Base-by-base conservation (phyloP, 768 basidiomycete genomes). In the Hericium coralloides region DNA sequence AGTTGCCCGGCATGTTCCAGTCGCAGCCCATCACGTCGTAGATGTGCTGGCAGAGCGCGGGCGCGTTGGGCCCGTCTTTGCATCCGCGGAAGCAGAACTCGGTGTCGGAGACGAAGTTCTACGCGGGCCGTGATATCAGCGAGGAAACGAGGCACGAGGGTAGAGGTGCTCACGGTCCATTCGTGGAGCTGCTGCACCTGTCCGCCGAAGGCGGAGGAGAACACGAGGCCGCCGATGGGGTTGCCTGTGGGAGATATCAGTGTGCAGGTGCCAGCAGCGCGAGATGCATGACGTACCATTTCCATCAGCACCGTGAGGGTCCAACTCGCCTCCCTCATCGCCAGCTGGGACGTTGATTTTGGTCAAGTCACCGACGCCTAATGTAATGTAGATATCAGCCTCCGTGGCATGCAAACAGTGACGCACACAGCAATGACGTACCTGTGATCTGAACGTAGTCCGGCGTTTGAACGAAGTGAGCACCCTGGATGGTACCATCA, bases 1-100 rank as follows among this genome's bases (percentile, higher is more conserved):
- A 79, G 64, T 75, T 67, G 4, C 66, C 76, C 12, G 81, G 80
- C 76, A 83, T 82, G 63, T 85, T 82, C 81, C 84, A 86, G 6
- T 38, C 67, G 64, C 87, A 80, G 14, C 83, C 84, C 72, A 81
- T 74, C 23, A 73, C 57, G 53, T 79, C 76, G 66, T 76, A 74
- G 60, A 85, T 81, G 61, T 84, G 84, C 62, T 87, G 74, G 66
- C 85, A 89, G 62, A 75, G 71, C 4, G 65, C 68, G 1, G 81
- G 77, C 2, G 84, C 80, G 23, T 68, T 70, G 22, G 79, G 77
- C 8, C 66, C 71, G 18, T 69, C 69, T 56, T 80, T 81, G 69
- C 85, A 89, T 14, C 79, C 85, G 48, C 86, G 81, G 73, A 89
- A 79, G 72, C 87, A 91, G 71, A 88, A 91, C 60, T 79, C 69